Conservation (phyloP, 106 monocot species). For the Amphibolis antarctica region DNA sequence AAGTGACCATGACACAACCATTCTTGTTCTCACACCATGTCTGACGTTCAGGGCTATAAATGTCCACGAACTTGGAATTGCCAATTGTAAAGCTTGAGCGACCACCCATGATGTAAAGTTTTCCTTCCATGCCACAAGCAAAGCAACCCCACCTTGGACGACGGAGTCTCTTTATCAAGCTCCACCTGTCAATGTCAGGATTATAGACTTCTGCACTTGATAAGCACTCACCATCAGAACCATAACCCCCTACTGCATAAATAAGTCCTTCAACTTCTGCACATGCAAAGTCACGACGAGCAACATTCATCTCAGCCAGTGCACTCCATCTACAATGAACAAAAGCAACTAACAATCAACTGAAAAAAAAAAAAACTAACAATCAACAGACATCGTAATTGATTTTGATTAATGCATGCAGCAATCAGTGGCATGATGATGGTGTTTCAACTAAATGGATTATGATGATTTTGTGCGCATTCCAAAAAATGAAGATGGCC, state of each 20-base stretch:
- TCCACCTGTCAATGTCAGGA: slow-evolving; percentile 47
- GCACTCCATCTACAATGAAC: slow-evolving; percentile 43
- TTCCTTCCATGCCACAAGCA: slow-evolving; percentile 39
- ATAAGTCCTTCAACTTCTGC: slow-evolving; percentile 45
- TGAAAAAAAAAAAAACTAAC: too few species aligned
- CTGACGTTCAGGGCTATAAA: slow-evolving; percentile 36
- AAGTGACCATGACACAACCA: slow-evolving; percentile 66
- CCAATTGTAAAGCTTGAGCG: slow-evolving; percentile 81
- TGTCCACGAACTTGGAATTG: slow-evolving; percentile 44
- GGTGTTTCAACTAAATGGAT: too few species aligned
- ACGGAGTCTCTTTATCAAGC: slow-evolving; percentile 43
- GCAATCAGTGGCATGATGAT: too few species aligned
- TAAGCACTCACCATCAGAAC: slow-evolving; percentile 44
- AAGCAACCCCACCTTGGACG: slow-evolving; percentile 79
- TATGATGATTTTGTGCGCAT: too few species aligned
- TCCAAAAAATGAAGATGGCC: too few species aligned
- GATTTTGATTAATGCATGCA: too few species aligned
- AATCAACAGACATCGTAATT: too few species aligned
- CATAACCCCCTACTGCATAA: slow-evolving; percentile 65
- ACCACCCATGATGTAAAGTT: slow-evolving; percentile 73
- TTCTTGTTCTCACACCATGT: slow-evolving; percentile 64
- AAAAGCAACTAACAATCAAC: too few species aligned
- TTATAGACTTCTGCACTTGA: slow-evolving; percentile 68
- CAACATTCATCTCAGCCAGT: slow-evolving; percentile 65
- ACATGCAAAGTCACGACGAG: slow-evolving; percentile 72